Evolutionary conservation across 108 stramenopile species (phyloP), one percentile per base, ranked within the genome.

Genomic region (Skeletonema menzelii): DNA sequence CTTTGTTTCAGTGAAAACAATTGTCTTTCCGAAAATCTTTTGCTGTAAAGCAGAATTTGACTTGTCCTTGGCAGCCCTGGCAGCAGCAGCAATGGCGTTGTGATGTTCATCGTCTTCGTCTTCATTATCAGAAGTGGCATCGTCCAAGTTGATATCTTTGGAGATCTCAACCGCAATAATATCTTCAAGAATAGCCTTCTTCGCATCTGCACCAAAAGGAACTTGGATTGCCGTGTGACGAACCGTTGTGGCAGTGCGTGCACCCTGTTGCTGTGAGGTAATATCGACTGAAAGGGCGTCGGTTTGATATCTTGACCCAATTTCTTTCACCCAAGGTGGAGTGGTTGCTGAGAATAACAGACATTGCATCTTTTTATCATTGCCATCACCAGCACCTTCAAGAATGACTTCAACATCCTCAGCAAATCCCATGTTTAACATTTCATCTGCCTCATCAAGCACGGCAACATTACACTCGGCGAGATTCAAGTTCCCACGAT

Each of bases 351-450:
- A 97, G 78, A 99, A 99, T 22, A 99, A 84, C 5, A 99, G 80
- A 35, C 92, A 94, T 63, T 99, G 99, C 14, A 91, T 88, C 59
- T 94, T 93, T 70, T 87, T 59, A 8, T 72, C 72, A 75, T 91
- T 92, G 1, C 61, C 76, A 37, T 57, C 37, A 3, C 94, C 96
- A 28, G 85, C 86, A 89, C 82, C 69, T 27, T 88, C 84, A 35
- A 99, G 84, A 73, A 99, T 94, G 42, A 85, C 79, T 82, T 98
- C 96, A 20, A 99, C 97, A 65, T 98, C 98, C 55, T 99, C 97
- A 34, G 97, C 96, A 82, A 99, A 99, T 49, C 99, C 99, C 98
- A 99, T 99, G 83, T 97, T 96, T 34, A 99, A 85, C 99, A 99
- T 99, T 84, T 97, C 97, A 83, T 99, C 97, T 19, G 98, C 99